Percentiles rank a stretch among this genome's conserved stretches.
Evolutionary conservation across 2,329 filamentous ascomycete species (phyloP).

Genomic region (Hymenoscyphus salicellus): DNA sequence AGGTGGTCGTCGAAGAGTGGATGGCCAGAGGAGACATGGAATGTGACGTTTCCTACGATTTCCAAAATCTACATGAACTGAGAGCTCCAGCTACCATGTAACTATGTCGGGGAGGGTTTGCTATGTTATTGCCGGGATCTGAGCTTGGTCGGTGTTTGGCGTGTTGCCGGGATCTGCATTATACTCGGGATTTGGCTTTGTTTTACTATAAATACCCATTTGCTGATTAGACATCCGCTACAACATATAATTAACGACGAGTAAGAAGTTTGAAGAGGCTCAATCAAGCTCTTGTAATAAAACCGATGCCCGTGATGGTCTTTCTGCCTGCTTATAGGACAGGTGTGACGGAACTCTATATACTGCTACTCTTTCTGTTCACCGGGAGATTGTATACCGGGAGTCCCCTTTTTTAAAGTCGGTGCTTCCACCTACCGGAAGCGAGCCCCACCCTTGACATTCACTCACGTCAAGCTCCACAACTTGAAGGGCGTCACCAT

Average conservation of each 20-base stretch:
- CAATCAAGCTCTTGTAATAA: background rate
- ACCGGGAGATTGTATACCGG: no score
- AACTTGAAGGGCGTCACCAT: background rate
- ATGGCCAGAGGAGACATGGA: slow-evolving; percentile 10
- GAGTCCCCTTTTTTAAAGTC: background rate
- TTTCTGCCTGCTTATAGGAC: background rate
- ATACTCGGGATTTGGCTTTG: slow-evolving; percentile 21
- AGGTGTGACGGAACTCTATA: background rate
- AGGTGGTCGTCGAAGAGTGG: slow-evolving; percentile 24
- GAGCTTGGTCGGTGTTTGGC: background rate
- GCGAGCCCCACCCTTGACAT: background rate
- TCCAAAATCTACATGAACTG: slow-evolving; percentile 18
- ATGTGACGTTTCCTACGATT: slow-evolving; percentile 23
- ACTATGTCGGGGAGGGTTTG: slow-evolving; percentile 8
- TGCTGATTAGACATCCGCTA: slow-evolving; percentile 14
- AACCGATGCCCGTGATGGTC: background rate
- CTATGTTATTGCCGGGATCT: slow-evolving; percentile 3
- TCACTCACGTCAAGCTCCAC: background rate
- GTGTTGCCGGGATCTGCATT: slow-evolving; percentile 12
- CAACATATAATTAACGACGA: background rate
- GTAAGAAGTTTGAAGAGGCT: background rate
- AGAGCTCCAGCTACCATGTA: background rate
- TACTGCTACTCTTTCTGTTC: no score
- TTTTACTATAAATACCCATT: slow-evolving; percentile 29
- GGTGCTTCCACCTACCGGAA: background rate